phyloP scores from a whole-genome alignment of 2,329 filamentous ascomycete species.

The Neofusicoccum laricinum region DNA sequence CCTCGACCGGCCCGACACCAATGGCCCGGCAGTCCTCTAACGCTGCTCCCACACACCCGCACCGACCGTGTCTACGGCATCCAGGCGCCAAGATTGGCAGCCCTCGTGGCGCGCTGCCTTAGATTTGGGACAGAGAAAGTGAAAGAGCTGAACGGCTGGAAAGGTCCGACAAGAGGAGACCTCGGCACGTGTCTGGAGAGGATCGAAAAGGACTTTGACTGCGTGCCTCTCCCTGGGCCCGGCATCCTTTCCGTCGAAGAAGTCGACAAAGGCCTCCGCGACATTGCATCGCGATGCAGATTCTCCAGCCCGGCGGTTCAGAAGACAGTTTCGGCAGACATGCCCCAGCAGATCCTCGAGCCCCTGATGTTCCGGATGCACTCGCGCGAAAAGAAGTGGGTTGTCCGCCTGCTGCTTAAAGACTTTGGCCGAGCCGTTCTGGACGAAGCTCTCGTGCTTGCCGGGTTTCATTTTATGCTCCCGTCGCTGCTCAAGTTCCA shows the following conservation, averaged over 20 bases:
- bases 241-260: slow-evolving; percentile 65
- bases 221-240: slow-evolving; percentile 32
- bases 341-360: slow-evolving; percentile 44
- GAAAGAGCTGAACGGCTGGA: slow-evolving; percentile 62
- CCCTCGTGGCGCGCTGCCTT: slow-evolving; percentile 66
- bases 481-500: slow-evolving; percentile 69
- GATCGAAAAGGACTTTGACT: slow-evolving; percentile 59
- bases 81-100: slow-evolving; percentile 59
- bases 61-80: slow-evolving; percentile 76
- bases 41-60: slow-evolving; percentile 71
- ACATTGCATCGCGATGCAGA: slow-evolving; percentile 63
- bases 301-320: slow-evolving; percentile 64
- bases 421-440: slow-evolving; percentile 66
- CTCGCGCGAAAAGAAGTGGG: slow-evolving; percentile 79
- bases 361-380: slow-evolving; percentile 58
- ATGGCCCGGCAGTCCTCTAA: slow-evolving; percentile 66
- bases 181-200: slow-evolving; percentile 69
- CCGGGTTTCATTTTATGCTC: slow-evolving; percentile 65
- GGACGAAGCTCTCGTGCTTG: slow-evolving; percentile 56
- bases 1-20: slow-evolving; percentile 57
- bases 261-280: slow-evolving; percentile 64
- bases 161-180: slow-evolving; percentile 58
- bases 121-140: slow-evolving; percentile 61
- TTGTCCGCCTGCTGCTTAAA: slow-evolving; percentile 77
- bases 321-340: slow-evolving; percentile 23